Evolutionary conservation across 179 eudicot species (phyloP), one percentile per base, ranked within the genome.

Genomic region (Beta corolliflora): DNA sequence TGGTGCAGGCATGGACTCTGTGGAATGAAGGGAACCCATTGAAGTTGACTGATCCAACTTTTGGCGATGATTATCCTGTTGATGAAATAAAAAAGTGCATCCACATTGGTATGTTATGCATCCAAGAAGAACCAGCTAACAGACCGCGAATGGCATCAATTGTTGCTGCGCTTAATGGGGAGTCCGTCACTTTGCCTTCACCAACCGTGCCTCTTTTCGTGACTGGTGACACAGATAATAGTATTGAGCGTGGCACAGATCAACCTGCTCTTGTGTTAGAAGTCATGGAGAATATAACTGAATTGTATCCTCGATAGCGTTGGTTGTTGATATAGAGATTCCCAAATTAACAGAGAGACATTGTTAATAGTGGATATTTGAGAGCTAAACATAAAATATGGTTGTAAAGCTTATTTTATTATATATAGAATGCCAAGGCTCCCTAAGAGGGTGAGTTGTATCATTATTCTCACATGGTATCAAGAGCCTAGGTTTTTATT

Each of bases 71-170:
- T 13, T 79, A 18, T 48, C 52, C 81, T 41, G n/a, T 14, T 36
- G 55, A 55, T 54, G 81, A 79, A 44, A 5, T 79, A 8, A 5
- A 19, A 8, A 79, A 44, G 13, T 79, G 81, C 56, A 69, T 79
- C 0, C 81, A 79, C 15, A 58, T 79, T 53, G 76, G 75, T 44
- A 52, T 79, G 50, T 79, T 69, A 45, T 79, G 81, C 4, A 21
- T 79, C 3, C 81, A 79, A 79, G 81, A 79, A 6, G 64, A 79
- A 36, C 44, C 75, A 54, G 52, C 76, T 19, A 79, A 56, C 16
- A 69, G 81, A 55, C 81, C 81, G 1, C 63, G 54, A 36, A 79
- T 79, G 75, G 50, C 67, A 31, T 69, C 74, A 9, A 23, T 79
- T 31, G 67, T 79, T 21, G 53, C 53, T 6, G 50, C 36, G 76